Percentiles rank a stretch among this genome's conserved stretches.
Conservation (phyloP, 2,329 filamentous ascomycete species). For the Bipolaris bicolor region DNA sequence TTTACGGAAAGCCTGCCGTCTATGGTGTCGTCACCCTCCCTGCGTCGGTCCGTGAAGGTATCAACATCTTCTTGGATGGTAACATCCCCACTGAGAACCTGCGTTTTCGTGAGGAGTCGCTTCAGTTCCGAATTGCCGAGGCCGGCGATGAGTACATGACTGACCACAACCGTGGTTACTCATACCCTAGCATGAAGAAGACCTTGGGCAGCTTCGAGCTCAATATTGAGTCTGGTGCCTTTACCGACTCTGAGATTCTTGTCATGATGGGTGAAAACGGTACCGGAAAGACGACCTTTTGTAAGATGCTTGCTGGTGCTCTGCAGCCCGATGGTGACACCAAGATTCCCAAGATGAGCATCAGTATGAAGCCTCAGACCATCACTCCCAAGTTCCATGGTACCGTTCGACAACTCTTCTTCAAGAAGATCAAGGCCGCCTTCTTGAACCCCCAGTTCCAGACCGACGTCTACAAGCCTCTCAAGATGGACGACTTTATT, state of each 20-base stretch:
- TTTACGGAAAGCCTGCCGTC: conserved; percentile 93
- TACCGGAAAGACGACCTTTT: conserved; percentile 99
- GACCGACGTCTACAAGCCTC: conserved; percentile 99
- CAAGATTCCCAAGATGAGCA: conserved; percentile 89
- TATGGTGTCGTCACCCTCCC: conserved; percentile 98
- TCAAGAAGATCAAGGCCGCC: conserved; percentile 98
- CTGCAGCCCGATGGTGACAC: conserved; percentile 84
- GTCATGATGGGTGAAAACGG: conserved; percentile 99
- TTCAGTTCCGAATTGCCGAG: conserved; percentile 94
- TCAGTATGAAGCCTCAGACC: conserved; percentile 99
- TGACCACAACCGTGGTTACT: conserved; percentile 84
- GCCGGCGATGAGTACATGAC: conserved; percentile 84
- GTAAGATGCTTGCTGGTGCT: conserved; percentile 90
- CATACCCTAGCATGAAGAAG: conserved; percentile 91
- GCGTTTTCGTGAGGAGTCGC: conserved; percentile 94
- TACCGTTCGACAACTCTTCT: conserved; percentile 96
- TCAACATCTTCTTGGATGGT: conserved; percentile 98
- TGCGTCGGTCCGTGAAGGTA: conserved; percentile 94
- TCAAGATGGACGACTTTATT: conserved; percentile 98
- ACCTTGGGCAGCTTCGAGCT: conserved; percentile 88
- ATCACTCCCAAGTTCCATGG: conserved; percentile 98
- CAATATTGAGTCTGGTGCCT: conserved; percentile 78
- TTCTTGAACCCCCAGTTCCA: conserved; percentile 98
- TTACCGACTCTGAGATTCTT: conserved; percentile 97
- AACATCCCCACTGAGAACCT: conserved; percentile 98